These are phyloP conservation scores for Volvox africanus DNA, from an alignment of 139 green algal species.

Conservation along the genomic window DNA sequence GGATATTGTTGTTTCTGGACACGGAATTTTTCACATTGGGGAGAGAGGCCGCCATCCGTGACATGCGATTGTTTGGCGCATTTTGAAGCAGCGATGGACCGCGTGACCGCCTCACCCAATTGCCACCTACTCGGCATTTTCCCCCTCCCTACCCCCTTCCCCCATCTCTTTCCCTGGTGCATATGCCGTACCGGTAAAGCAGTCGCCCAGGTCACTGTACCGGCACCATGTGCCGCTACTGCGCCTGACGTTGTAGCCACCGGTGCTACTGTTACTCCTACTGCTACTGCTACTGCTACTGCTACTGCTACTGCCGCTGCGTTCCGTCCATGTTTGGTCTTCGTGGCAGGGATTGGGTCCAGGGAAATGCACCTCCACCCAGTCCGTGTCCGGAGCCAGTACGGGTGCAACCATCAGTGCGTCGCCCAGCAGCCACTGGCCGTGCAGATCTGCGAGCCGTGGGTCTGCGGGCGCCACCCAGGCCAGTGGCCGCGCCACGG, in stretches of 20 bases:
- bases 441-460: background rate
- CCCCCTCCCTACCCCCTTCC: no score
- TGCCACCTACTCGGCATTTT: no score
- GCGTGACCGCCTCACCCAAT: no score
- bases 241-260: background rate
- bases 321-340: background rate
- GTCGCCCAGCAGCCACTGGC: conserved; percentile 27
- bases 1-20: no score
- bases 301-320: background rate
- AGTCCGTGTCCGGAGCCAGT: conserved; percentile 11
- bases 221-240: conserved; percentile 18
- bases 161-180: no score
- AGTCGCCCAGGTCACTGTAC: background rate
- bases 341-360: background rate
- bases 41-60: no score
- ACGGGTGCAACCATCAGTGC: conserved; percentile 32
- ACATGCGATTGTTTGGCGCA: no score
- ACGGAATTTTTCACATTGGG: no score
- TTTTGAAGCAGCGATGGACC: no score
- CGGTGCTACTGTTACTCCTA: background rate
- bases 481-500: conserved; percentile 76
- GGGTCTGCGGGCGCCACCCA: conserved; percentile 25
- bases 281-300: background rate
- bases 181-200: conserved; percentile 34
- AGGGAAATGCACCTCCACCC: conserved; percentile 17